These are phyloP conservation scores for Syzygium grande DNA, from an alignment of 345 rosid species.

Conservation along the genomic window DNA sequence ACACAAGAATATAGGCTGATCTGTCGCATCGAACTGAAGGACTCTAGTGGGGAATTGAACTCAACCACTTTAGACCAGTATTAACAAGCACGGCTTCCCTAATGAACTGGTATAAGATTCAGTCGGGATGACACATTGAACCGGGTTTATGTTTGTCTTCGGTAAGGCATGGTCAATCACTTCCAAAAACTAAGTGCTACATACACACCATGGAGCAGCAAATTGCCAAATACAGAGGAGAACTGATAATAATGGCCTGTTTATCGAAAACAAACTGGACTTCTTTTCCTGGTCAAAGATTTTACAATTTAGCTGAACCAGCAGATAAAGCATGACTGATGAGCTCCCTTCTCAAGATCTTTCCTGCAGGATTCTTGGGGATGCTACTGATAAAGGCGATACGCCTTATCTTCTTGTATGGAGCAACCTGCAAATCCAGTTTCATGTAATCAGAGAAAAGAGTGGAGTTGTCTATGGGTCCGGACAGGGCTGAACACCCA, in stretches of 20 bases:
- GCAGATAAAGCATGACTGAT: constrained; percentile 24
- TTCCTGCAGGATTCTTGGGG: constrained; percentile 70
- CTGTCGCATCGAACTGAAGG: too few species aligned
- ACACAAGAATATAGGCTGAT: too few species aligned
- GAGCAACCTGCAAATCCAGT: constrained; percentile 54
- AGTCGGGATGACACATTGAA: neutral
- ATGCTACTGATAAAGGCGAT: constrained; percentile 58
- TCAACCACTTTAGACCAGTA: too few species aligned
- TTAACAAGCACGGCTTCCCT: neutral
- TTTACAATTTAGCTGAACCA: constrained; percentile 32
- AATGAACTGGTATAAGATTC: neutral
- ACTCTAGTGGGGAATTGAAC: too few species aligned
- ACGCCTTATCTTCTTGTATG: constrained; percentile 73
- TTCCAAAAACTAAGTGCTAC: neutral
- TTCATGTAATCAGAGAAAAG: neutral
- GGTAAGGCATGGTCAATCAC: neutral
- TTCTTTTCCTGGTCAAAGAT: neutral
- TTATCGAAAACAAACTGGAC: neutral
- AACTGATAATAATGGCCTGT: neutral
- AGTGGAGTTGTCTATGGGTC: neutral
- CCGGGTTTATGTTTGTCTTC: neutral
- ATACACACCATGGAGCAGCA: neutral
- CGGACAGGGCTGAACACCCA: neutral
- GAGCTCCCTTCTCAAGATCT: constrained; percentile 74
- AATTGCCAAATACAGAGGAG: neutral